phyloP scores from a whole-genome alignment of 2,329 filamentous ascomycete genomes.

The Magnaporthiopsis rhizophila region DNA sequence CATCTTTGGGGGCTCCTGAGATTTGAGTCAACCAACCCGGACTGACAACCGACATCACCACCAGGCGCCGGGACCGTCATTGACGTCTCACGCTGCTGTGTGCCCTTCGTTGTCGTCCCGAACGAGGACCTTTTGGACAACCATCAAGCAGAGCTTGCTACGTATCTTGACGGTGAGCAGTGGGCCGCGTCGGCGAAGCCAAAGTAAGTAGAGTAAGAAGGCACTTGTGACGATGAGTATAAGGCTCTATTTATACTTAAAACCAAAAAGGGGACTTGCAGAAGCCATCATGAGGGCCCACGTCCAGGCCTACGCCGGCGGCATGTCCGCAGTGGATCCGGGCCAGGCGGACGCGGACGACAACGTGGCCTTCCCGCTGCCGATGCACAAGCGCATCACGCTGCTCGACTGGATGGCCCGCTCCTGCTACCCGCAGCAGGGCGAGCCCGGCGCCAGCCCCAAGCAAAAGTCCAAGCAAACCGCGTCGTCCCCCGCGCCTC shows the following conservation, averaged over 20 bases:
- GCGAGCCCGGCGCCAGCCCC: neutral
- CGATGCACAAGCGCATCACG: constrained; percentile 19
- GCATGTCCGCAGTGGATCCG: neutral
- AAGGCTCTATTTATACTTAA: neutral
- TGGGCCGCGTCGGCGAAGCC: constrained; percentile 68
- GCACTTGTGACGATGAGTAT: too few relatives aligned
- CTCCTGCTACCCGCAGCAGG: constrained; percentile 19
- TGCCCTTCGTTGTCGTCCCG: constrained; percentile 82
- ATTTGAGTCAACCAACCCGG: neutral
- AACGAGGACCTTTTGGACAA: constrained; percentile 79
- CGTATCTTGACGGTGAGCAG: constrained; percentile 62
- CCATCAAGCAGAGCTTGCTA: constrained; percentile 82
- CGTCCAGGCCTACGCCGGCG: constrained; percentile 5
- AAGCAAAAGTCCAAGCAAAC: too few relatives aligned
- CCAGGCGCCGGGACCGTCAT: constrained; percentile 84
- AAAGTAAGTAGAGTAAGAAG: constrained; percentile 38
- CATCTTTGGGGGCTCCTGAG: neutral
- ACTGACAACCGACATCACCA: neutral
- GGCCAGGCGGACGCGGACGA: neutral
- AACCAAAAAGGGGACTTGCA: constrained; percentile 14
- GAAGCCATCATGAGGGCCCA: constrained; percentile 16
- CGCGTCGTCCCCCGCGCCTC: constrained; percentile 9
- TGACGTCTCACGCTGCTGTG: constrained; percentile 64
- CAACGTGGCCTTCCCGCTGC: constrained; percentile 17
- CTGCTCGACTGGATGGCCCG: constrained; percentile 26